Evolutionary conservation across 495 filamentous ascomycete genomes (phyloP), one percentile per base, ranked within the genome.

Genomic region (Aspergillus incahuasiensis): DNA sequence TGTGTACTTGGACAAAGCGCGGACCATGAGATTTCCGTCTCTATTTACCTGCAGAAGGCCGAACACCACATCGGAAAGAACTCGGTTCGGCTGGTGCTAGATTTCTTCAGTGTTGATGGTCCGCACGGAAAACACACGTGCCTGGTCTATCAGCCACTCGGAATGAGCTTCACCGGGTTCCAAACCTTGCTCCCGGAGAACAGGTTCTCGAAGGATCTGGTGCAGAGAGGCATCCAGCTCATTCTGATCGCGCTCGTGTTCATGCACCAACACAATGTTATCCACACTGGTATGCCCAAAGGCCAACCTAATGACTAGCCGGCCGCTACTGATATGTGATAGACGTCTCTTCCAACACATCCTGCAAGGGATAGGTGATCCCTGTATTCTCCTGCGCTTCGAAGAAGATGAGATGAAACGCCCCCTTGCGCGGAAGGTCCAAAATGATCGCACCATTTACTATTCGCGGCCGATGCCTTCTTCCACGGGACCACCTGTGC

Each of bases 241-340:
- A n/a, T n/a, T n/a, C 63, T 78, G 0, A 45, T 56, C 3, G 68
- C 64, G 0, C 59, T 80, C 44, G 70, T 77, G 30, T 77, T 67
- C 47, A 49, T 79, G 3, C 75, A 78, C 60, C 35, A 3, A 63
- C 18, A 42, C 76, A 8, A 66, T n/a, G n/a, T n/a, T n/a, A n/a
- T n/a, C n/a, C n/a, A n/a, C n/a, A n/a, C n/a, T n/a, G n/a, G n/a
- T n/a, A n/a, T n/a, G n/a, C n/a, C n/a, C n/a, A n/a, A n/a, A n/a
- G n/a, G n/a, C n/a, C n/a, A n/a, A n/a, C n/a, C n/a, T n/a, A n/a
- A n/a, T n/a, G n/a, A n/a, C n/a, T n/a, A n/a, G n/a, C n/a, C n/a
- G n/a, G n/a, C 76, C 15, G 73, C 80, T 55, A 74, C 74, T 18
- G 78, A 74, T 76, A 54, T 16, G 19, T 52, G n/a, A n/a, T 51